Evolutionary conservation across 2,329 filamentous ascomycete genomes (phyloP), one percentile per base, ranked within the genome.

Genomic region (Ophiostoma ulmi): DNA sequence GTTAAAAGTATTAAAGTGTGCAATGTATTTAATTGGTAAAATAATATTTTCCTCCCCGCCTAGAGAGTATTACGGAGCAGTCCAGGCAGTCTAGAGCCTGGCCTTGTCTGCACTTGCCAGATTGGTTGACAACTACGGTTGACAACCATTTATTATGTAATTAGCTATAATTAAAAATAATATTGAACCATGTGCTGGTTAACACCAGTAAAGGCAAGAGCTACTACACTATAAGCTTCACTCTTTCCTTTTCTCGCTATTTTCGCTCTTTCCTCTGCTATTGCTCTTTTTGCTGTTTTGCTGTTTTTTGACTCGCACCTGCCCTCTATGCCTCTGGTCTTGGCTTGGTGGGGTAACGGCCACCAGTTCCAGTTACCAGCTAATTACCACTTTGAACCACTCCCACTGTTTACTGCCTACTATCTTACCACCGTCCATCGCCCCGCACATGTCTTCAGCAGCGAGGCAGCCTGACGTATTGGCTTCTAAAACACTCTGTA

Each of bases 1-100:
- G 35, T 65, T 65, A 38, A 38, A 20, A 5, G 17, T 1, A 38
- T 65, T 65, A 65, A 65, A 65, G 35, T 65, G 61, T 36, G 61
- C 36, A n/a, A 22, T 22, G 61, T n/a, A 20, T 65, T 65, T 65
- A 65, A 65, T 38, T 65, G 35, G 31, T 39, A 38, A 65, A 65
- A 65, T 65, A 65, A 65, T 65, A 65, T 65, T 65, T 65, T 65
- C 31, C 61, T 65, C 61, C 58, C 58, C 58, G 52, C 52, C 52
- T 58, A 58, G n/a, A 58, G 10, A 26, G 17, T 58, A 55, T 26
- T 58, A 58, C n/a, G 52, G 52, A 26, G 52, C n/a, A 58, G 52
- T 26, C 20, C 44, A 48, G 44, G 44, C 44, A 48, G 44, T 48
- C 44, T 48, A 48, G 44, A 58, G 52, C 52, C n/a, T 58, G 52